These are phyloP conservation scores for Chaetomium fimeti DNA, from an alignment of 495 filamentous ascomycete species.

Conservation along the genomic window DNA sequence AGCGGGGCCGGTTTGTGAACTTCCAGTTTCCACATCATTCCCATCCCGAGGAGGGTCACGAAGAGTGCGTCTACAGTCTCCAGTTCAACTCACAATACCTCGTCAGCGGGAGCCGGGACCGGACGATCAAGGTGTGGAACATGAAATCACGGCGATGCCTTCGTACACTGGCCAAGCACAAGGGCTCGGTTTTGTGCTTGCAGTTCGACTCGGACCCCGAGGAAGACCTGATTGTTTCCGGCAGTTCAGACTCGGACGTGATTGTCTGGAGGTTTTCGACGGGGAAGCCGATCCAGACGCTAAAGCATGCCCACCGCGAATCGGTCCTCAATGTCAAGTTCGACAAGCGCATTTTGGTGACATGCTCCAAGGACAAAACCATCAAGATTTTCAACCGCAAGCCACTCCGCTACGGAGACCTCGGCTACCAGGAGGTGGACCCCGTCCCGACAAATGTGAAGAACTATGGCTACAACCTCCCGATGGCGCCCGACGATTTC, in stretches of 20 bases:
- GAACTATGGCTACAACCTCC: constrained; percentile 47
- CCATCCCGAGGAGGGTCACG: constrained; percentile 77
- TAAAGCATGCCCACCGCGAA: constrained; percentile 75
- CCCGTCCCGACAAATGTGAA: constrained; percentile 51
- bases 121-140: constrained; percentile 86
- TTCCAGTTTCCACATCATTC: constrained; percentile 88
- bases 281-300: constrained; percentile 69
- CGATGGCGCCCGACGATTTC: constrained; percentile 42
- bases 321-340: constrained; percentile 95
- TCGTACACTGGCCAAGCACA: constrained; percentile 72
- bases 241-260: constrained; percentile 85
- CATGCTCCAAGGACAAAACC: constrained; percentile 93
- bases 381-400: constrained; percentile 93
- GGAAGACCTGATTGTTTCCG: constrained; percentile 89
- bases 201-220: constrained; percentile 92
- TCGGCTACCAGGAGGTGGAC: constrained; percentile 62
- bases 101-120: constrained; percentile 90
- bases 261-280: constrained; percentile 94
- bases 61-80: constrained; percentile 92
- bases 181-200: constrained; percentile 85
- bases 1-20: constrained; percentile 71
- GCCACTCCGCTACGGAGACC: constrained; percentile 62
- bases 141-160: constrained; percentile 74
- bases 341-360: constrained; percentile 85
- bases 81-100: constrained; percentile 83